Evolutionary conservation across 1,284 basidiomycete genomes (phyloP), one percentile per base, ranked within the genome.

Genomic region (Inonotus obliquus): DNA sequence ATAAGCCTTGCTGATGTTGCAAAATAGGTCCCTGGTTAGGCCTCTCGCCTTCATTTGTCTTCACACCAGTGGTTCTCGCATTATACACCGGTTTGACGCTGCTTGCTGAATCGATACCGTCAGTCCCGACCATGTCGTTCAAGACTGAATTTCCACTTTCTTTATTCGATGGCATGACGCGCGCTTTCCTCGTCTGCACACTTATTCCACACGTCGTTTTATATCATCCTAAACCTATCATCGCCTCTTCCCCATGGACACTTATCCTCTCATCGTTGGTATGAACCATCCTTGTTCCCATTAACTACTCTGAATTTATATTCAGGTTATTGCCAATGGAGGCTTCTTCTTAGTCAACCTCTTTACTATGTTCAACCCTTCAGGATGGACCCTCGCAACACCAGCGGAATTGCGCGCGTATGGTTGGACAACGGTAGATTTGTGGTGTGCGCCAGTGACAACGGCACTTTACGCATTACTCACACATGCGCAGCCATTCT

Each of bases 401-500:
- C 89, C 89, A 2, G 76, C 82, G 0, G 89, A 91, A 68, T 76
- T 91, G 10, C 78, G 79, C 55, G 79, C 86, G 0, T 88, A 87
- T 64, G 89, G 89, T 4, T 91, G 89, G 89, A 86, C 85, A 21
- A 83, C 83, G 25, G 79, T 80, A 0, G 89, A 91, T 68, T 71
- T 91, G 32, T 91, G 89, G 89, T 83, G 82, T 74, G 88, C 89
- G 37, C 89, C 84, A 41, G 75, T 83, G 66, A 74, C 83, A 67
- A 89, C 87, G 11, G 88, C 77, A 0, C 70, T 91, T 11, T 90
- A 85, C 67, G 86, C 89, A 57, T 80, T 88, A 64, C 79, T 91
- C 61, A 91, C 89, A 17, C 87, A 91, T 67, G 83, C 86, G 0
- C 88, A 90, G 71, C 87, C 88, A 0, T 89, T 89, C 73, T 91